Base-by-base conservation (phyloP, 225 moss, liverwort and hornwort species). In the Sphagnum tenellum region DNA sequence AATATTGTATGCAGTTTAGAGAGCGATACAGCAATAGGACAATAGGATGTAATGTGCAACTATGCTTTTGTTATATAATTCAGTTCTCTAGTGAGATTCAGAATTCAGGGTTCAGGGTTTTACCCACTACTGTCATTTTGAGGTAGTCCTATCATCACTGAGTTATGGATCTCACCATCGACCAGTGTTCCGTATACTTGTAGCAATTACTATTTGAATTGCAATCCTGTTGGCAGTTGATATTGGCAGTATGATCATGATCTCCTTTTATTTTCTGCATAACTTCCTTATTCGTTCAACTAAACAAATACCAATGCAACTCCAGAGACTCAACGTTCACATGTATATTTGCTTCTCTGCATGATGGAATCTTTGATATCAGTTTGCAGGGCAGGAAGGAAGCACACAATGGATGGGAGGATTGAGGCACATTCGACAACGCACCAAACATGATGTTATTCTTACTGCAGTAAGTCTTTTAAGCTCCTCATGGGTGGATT, bases 381-480 rank as follows among this genome's bases (percentile, higher is more conserved):
- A 64, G 64, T 29, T 29, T 29, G 66, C 55, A 56, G 67, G 59
- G 29, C 57, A 67, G 49, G 57, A 57, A 59, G 49, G 58, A 57
- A 50, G 57, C 4, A 49, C 59, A 58, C 58, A 57, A 48, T 59
- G 67, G 67, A 58, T 69, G 64, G 65, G 66, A 53, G 72, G 72
- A 54, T 70, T 70, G 13, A 81, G 85, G 63, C 60, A 78, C 7
- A 78, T 85, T 70, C 78, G 85, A 70, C 81, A 78, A 2, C 74
- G 76, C 65, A 75, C 78, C 14, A 85, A 85, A 70, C 85, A 85
- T 49, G 78, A 85, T 78, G 85, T 85, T 58, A 76, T 85, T 50
- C 81, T 85, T n/a, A 81, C 78, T 67, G 61, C 71, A 76, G 85
- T 85, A 78, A 78, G 81, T 46, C 48, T 12, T 11, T 49, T n/a